Evolutionary conservation across 1,284 basidiomycete genomes (phyloP), one percentile per base, ranked within the genome.

Genomic region (Sutorius eximius): DNA sequence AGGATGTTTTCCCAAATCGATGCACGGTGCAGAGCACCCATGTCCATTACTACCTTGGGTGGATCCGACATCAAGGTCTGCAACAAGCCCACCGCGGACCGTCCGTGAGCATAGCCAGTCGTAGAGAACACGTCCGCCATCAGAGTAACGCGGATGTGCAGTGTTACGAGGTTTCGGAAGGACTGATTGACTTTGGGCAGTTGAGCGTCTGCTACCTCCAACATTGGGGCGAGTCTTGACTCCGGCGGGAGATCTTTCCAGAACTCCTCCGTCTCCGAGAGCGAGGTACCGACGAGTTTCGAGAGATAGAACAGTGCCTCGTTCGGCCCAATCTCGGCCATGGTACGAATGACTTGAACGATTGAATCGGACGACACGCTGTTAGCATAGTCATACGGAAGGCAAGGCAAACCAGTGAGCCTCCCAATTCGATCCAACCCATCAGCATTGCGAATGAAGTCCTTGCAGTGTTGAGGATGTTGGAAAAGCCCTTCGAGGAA

Each of bases 401-500:
- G 77, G 65, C 91, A 96, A 6, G 95, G 91, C 30, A 96, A 77
- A 33, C 83, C 82, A 49, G 93, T 91, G 29, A 98, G 78, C 56
- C 81, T 80, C 49, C 94, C 86, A 24, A 99, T 75, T 52, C 82
- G 80, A 41, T 86, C 80, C 16, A 98, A 78, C 13, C 93, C 92
- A 55, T 91, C 88, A 3, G 83, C 80, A 49, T 82, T 81, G 18
- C 77, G 73, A 59, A 98, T 84, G 70, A 99, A 98, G 61, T 98
- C 96, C 58, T 87, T 86, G 77, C 91, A 93, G 69, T 98, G 93
- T 33, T 85, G 86, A 34, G 79, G 86, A 67, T 92, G 95, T 65
- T 96, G 94, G 75, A 99, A 95, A 45, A 99, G 81, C 10, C 95
- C 95, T 68, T 96, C 93, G 52, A 98, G 78, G 67, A 96, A 93